phyloP scores from a whole-genome alignment of 2,329 filamentous ascomycete genomes.

The Beauveria sp. region DNA sequence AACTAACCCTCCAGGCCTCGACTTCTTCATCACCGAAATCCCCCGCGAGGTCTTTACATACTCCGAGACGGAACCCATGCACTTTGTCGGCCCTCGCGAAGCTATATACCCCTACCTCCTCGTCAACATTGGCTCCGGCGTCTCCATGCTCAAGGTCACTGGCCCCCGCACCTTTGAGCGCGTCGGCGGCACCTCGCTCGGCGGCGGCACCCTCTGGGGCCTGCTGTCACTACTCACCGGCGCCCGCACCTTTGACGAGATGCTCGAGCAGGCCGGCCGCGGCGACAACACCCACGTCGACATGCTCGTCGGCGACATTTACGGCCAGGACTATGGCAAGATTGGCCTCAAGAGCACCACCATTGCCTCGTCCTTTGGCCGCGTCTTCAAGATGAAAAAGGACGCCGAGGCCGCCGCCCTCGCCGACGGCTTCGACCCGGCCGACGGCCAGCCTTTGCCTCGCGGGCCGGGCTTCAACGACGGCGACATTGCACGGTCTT shows the following conservation, averaged over 20 bases:
- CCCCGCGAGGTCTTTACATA: slow-evolving; percentile 96
- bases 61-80: slow-evolving; percentile 82
- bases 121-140: slow-evolving; percentile 95
- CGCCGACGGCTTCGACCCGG: slow-evolving; percentile 14
- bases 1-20: slow-evolving; percentile 56
- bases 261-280: slow-evolving; percentile 83
- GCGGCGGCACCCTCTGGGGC: slow-evolving; percentile 96
- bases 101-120: slow-evolving; percentile 90
- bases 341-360: slow-evolving; percentile 93
- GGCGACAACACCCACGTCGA: slow-evolving; percentile 93
- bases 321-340: slow-evolving; percentile 90
- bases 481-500: slow-evolving; percentile 81
- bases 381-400: slow-evolving; percentile 89
- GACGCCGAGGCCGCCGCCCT: slow-evolving; percentile 69
- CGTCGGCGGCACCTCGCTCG: slow-evolving; percentile 89
- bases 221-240: slow-evolving; percentile 85
- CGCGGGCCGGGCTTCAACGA: slow-evolving; percentile 53
- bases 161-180: slow-evolving; percentile 80
- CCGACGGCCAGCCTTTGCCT: slow-evolving; percentile 21
- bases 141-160: slow-evolving; percentile 94
- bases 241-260: slow-evolving; percentile 94
- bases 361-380: slow-evolving; percentile 93
- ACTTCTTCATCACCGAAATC: slow-evolving; percentile 98
- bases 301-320: slow-evolving; percentile 96
- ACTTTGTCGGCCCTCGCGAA: slow-evolving; percentile 73